Base-by-base conservation (phyloP, 208 protist genomes). In the Trypanosoma lewisi region DNA sequence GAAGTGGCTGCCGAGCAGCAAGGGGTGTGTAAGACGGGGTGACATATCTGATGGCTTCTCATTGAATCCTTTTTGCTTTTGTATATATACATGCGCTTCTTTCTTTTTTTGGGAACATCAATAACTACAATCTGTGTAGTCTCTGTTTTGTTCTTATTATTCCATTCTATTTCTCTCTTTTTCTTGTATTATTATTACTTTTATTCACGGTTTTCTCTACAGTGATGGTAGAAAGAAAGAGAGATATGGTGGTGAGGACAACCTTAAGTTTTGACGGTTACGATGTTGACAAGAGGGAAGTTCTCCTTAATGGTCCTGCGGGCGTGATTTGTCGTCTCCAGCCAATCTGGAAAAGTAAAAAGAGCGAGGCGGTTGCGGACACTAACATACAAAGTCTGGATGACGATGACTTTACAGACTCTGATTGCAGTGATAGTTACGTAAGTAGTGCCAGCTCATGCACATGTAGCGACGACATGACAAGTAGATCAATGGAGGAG, bases 401-500 rank as follows among this genome's bases (percentile, higher is more conserved):
- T 34, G 36, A 16, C 31, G 50, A 48, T 41, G 49, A 44, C 19
- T 73, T 56, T 54, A 34, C 27, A 1, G 57, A 55, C 45, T 73
- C 67, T 48, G n/a, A 39, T 4, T 73, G 67, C 42, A 73, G 59
- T 67, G 67, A 49, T n/a, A 73, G 67, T 30, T 73, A 73, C 30
- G 59, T 73, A 21, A 73, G 67, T 23, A 71, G 56, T 37, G 47
- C 57, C 33, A 71, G 65, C 49, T 45, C 41, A 34, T 54, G 31
- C 23, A 47, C 31, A 31, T 14, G 14, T 23, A 39, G 36, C 37
- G 49, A 50, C 5, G 28, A 34, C 37, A 19, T 34, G 8, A 27
- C 16, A 16, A 39, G 41, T 36, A 39, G 11, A 12, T 37, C 34
- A 23, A 31, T 44, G 14, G 49, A 21, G 4, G 21, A 23, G 6